Evolutionary conservation across 2,329 filamentous ascomycete genomes (phyloP), one percentile per base, ranked within the genome.

Genomic region (Lachnum nothofagi): DNA sequence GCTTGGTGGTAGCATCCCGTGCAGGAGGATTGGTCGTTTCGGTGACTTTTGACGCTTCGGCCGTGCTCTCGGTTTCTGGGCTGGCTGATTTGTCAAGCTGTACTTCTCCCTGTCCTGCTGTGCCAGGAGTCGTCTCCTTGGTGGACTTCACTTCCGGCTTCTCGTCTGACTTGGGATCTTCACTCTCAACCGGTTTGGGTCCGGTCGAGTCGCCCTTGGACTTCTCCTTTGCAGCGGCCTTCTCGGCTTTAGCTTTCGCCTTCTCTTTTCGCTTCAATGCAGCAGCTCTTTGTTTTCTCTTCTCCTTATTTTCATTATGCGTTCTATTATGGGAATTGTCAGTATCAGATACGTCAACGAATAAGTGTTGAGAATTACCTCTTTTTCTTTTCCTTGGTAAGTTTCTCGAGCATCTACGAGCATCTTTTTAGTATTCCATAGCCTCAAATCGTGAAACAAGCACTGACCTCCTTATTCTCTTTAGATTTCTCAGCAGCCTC

Each of bases 401-500:
- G 33, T 31, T 49, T 43, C 25, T 59, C 44, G 12, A 27, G 25
- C 25, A 27, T 27, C 25, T 27, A n/a, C 35, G 41, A 22, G 19
- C 38, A 33, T 52, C 27, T 14, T 51, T 51, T 42, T n/a, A n/a
- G n/a, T n/a, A n/a, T 12, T 65, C 57, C 66, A 72, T 55, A 27
- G 25, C 6, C 25, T 27, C 25, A 27, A 27, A 6, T 12, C 25
- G 25, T 12, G 25, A 12, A 27, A 27, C 25, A 27, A 12, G 25
- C 12, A 66, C 68, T 67, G 60, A 70, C 43, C 57, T 56, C 42
- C 56, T 67, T 53, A 61, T 68, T 70, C 2, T 65, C 65, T 47
- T 68, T 69, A 3, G 53, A 42, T n/a, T 59, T 57, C 34, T 69
- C 66, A 54, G 70, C 71, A 48, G 69, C 68, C 58, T 74, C 70